Base-by-base conservation (phyloP, 192 early-diverging fungal genomes). In the Entomortierella parvispora region DNA sequence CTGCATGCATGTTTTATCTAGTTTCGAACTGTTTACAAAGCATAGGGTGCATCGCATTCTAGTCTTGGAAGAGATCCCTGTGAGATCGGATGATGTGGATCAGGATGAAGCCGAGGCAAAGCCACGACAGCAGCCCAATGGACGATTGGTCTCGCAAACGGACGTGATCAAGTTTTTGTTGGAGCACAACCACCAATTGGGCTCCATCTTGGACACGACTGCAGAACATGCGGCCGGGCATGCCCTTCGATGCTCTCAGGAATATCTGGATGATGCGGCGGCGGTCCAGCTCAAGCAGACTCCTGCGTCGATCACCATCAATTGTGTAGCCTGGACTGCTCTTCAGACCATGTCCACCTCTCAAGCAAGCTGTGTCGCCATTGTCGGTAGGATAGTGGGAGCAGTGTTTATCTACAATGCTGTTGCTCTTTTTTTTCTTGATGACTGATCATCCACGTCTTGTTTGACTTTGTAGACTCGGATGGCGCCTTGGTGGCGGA, bases 401-500 rank as follows among this genome's bases (percentile, higher is more conserved):
- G n/a, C n/a, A n/a, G n/a, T n/a, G n/a, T n/a, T n/a, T n/a, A 5
- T 32, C 20, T 25, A 29, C 51, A 15, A 26, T 32, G 3, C 28
- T 1, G 0, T 25, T 0, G 18, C 34, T 63, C 14, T 50, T 42
- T 56, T 26, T 42, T 53, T 54, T 45, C 56, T 47, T 20, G 46
- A 55, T 47, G 18, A 40, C 14, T n/a, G 44, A 18, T 64, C 26
- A 34, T 6, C 45, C 25, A 10, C 20, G 53, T n/a, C 22, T 14
- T 31, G 12, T 18, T 53, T 44, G 11, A 25, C 29, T 20, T 37
- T 23, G 26, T 90, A 48, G 85, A 87, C 46, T 83, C 85, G 47
- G 65, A 87, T 50, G 87, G 84, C 20, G 63, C 56, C 5, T 54
- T 95, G 11, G 86, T 91, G 3, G 88, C 85, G 40, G 91, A 91